A percentile compares a stretch with the other conserved stretches of the same genome.
These are phyloP conservation scores for Mitragyna speciosa DNA, from an alignment of 257 asterid genomes.

Conservation along the genomic window DNA sequence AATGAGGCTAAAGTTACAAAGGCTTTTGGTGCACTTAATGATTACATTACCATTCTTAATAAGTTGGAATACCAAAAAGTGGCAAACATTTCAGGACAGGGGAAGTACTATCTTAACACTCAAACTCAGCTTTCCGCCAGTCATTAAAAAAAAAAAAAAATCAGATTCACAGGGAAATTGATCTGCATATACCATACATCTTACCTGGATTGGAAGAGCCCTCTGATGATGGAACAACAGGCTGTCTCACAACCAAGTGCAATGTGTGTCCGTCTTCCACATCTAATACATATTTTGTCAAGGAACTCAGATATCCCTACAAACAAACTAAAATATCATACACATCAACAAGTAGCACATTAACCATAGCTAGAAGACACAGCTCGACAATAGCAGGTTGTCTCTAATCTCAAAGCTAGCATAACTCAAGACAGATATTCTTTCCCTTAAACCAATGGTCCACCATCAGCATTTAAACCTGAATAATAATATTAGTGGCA, in stretches of 20 bases:
- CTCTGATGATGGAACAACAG: slow-evolving; percentile 50
- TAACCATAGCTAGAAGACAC: background rate
- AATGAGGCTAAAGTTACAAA: too few species aligned
- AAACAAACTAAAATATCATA: background rate
- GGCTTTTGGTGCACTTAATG: too few species aligned
- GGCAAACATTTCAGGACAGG: too few species aligned
- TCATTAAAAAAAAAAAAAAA: background rate
- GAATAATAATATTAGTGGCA: background rate
- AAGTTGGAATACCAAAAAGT: too few species aligned
- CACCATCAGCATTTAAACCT: background rate
- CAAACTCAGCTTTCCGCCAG: background rate
- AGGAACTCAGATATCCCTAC: slow-evolving; percentile 42
- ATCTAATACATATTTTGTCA: slow-evolving; percentile 51
- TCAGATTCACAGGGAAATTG: background rate
- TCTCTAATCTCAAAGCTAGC: background rate
- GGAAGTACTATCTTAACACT: background rate
- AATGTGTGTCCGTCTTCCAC: slow-evolving; percentile 98
- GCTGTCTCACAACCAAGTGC: slow-evolving; percentile 92
- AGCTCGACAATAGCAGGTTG: background rate
- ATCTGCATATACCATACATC: background rate
- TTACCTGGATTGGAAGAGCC: slow-evolving; percentile 60
- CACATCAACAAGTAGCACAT: background rate
- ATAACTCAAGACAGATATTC: background rate
- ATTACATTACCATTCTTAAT: too few species aligned
- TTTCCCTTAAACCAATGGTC: background rate